Conservation (phyloP, 768 basidiomycete genomes). For the Cubamyces sp. region DNA sequence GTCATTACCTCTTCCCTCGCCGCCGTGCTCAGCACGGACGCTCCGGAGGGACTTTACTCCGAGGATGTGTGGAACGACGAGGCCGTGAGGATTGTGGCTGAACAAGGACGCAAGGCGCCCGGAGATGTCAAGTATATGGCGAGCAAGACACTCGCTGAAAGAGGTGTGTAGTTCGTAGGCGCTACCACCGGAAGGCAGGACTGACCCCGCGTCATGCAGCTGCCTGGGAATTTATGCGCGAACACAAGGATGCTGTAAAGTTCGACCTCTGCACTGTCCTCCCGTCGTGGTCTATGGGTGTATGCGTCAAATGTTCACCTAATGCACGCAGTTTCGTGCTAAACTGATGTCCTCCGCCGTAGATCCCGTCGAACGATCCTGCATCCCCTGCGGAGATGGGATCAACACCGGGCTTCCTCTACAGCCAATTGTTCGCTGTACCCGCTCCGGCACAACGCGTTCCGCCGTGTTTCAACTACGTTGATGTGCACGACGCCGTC, state of each 20-base stretch:
- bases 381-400: background rate
- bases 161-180: conserved; percentile 13
- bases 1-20: conserved; percentile 63
- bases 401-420: background rate
- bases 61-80: conserved; percentile 67
- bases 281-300: conserved; percentile 36
- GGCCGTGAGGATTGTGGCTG: conserved; percentile 47
- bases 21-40: conserved; percentile 38
- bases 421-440: background rate
- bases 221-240: conserved; percentile 52
- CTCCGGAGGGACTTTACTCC: conserved; percentile 36
- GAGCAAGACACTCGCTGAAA: conserved; percentile 62
- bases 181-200: background rate
- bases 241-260: conserved; percentile 34
- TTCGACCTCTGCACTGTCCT: conserved; percentile 52
- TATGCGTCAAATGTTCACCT: background rate
- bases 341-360: no score
- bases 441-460: background rate
- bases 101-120: conserved; percentile 51
- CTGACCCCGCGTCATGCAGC: conserved; percentile 27
- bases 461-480: conserved; percentile 22
- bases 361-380: background rate
- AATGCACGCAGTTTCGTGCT: background rate
- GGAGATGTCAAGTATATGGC: conserved; percentile 52
- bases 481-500: conserved; percentile 43